Conservation (phyloP, 2,329 filamentous ascomycete species). For the Nemania bipapillata region DNA sequence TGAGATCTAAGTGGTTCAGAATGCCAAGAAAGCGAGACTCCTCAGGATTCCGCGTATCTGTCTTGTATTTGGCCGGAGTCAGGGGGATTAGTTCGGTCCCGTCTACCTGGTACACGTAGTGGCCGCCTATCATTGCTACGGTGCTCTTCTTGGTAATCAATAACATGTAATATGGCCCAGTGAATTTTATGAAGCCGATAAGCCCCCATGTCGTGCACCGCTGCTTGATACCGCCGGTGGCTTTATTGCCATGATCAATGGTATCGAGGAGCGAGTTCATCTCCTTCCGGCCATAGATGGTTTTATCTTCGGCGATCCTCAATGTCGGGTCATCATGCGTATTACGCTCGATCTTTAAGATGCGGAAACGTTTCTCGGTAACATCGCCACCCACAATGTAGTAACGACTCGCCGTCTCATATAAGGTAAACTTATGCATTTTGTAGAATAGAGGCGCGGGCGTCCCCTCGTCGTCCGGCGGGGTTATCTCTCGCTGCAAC, state of each 20-base stretch:
- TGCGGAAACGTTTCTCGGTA: constrained; percentile 85
- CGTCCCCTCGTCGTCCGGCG: constrained; percentile 45
- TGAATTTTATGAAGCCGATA: constrained; percentile 94
- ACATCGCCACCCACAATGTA: constrained; percentile 95
- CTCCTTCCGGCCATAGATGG: constrained; percentile 89
- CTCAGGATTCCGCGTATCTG: constrained; percentile 83
- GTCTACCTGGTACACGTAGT: constrained; percentile 95
- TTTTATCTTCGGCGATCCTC: constrained; percentile 91
- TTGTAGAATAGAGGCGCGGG: constrained; percentile 61
- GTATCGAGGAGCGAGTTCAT: constrained; percentile 93
- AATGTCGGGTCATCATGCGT: constrained; percentile 80
- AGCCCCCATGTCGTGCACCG: constrained; percentile 93
- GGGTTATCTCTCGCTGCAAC: constrained; percentile 43
- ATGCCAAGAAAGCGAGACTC: constrained; percentile 90
- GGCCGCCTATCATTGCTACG: constrained; percentile 93
- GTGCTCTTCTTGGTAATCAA: constrained; percentile 95
- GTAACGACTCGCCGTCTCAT: constrained; percentile 92
- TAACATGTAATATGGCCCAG: constrained; percentile 95
- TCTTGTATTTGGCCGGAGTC: constrained; percentile 78
- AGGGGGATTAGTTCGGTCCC: constrained; percentile 91
- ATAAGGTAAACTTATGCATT: constrained; percentile 98
- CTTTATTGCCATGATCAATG: constrained; percentile 94
- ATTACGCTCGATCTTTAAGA: constrained; percentile 94
- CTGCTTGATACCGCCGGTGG: constrained; percentile 86
- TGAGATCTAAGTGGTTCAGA: constrained; percentile 88